Evolutionary conservation across 2,329 filamentous ascomycete genomes (phyloP).

Genomic region (Hypoxylon sp.): DNA sequence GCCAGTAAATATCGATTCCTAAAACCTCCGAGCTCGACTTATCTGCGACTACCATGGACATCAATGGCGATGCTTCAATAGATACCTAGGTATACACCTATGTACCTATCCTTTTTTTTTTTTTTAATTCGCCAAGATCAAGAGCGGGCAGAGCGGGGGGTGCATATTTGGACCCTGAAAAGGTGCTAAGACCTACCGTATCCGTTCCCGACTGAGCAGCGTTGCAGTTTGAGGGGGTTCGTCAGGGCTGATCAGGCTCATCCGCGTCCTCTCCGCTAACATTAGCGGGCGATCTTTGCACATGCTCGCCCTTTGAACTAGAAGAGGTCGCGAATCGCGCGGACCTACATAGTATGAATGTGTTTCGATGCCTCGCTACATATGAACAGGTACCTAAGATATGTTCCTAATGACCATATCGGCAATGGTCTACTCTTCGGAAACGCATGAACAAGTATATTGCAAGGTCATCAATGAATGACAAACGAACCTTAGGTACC

Average conservation of each 20-base stretch:
- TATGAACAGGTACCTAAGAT: not conserved
- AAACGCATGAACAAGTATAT: conserved; percentile 3
- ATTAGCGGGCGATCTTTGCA: conserved; percentile 46
- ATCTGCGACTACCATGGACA: not conserved
- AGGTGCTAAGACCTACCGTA: conserved; percentile 20
- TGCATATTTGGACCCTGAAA: conserved; percentile 21
- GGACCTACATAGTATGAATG: not conserved
- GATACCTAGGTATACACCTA: not conserved
- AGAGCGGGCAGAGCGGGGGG: conserved; percentile 31
- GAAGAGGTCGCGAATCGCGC: conserved; percentile 7
- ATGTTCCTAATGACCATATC: conserved; percentile 1
- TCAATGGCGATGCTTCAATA: not conserved
- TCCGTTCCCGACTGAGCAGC: conserved; percentile 19
- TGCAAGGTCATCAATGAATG: conserved; percentile 10
- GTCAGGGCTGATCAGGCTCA: conserved; percentile 32
- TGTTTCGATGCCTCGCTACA: not conserved
- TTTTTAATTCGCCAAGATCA: conserved; percentile 29
- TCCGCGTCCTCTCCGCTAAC: no score
- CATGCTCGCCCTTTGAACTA: conserved; percentile 35
- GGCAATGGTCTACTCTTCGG: conserved; percentile 10
- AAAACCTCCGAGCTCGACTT: conserved; percentile 17
- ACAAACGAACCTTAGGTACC: conserved; percentile 28
- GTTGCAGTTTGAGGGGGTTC: conserved; percentile 43
- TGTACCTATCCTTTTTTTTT: no score
- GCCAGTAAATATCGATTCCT: conserved; percentile 13